Conservation (phyloP, 805 yeast genomes). For the Brettanomyces naardenensis region DNA sequence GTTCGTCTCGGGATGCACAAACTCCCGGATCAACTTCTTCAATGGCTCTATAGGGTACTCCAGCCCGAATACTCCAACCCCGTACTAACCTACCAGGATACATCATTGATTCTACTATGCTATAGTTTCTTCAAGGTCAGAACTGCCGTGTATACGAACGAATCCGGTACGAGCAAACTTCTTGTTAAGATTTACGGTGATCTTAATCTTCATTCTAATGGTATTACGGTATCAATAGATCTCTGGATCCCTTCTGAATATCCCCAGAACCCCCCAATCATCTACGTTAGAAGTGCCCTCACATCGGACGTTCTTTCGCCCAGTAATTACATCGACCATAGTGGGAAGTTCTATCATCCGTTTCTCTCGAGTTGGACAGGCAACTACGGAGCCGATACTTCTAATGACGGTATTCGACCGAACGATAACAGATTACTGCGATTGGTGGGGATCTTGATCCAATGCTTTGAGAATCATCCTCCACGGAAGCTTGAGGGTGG, state of each 20-base stretch:
- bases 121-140: slow-evolving; percentile 54
- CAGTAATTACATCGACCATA: slow-evolving; percentile 59
- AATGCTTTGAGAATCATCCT: slow-evolving; percentile 12
- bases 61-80: slow-evolving; percentile 54
- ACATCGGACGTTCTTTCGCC: slow-evolving; percentile 36
- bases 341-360: slow-evolving; percentile 68
- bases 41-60: slow-evolving; percentile 53
- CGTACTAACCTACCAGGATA: slow-evolving; percentile 55
- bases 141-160: slow-evolving; percentile 54
- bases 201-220: slow-evolving; percentile 26
- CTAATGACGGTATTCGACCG: slow-evolving; percentile 20
- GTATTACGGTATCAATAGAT: slow-evolving; percentile 43
- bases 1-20: slow-evolving; percentile 15
- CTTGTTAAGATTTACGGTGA: slow-evolving; percentile 60
- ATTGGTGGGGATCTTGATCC: slow-evolving; percentile 14
- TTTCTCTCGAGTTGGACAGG: slow-evolving; percentile 49
- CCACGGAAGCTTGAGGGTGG: slow-evolving; percentile 8
- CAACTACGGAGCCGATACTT: slow-evolving; percentile 10
- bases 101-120: slow-evolving; percentile 42
- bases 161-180: slow-evolving; percentile 51
- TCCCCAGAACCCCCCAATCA: slow-evolving; percentile 63
- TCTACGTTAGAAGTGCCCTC: slow-evolving; percentile 49
- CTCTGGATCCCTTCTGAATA: slow-evolving; percentile 73
- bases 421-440: slow-evolving; percentile 21
- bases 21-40: slow-evolving; percentile 34